Conservation (phyloP, 2,329 filamentous ascomycete genomes). For the Fusarium fracticaudum region DNA sequence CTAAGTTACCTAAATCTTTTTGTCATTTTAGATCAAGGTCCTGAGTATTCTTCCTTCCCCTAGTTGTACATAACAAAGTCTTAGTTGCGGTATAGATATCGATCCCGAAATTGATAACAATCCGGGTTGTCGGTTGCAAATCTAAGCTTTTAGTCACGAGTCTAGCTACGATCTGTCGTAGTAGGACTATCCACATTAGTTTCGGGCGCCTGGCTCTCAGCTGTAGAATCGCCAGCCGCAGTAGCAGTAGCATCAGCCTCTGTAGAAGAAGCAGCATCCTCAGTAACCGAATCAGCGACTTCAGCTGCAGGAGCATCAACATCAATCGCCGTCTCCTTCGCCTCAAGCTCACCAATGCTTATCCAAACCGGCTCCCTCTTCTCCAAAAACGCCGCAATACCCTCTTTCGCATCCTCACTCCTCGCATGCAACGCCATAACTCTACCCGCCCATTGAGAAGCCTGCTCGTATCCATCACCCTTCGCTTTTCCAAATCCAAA, state of each 20-base stretch:
- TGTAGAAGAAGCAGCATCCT: background rate
- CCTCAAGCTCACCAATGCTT: background rate
- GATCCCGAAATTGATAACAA: too few relatives aligned
- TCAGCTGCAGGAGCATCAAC: background rate
- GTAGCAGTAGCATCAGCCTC: accelerated
- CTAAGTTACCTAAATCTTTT: too few relatives aligned
- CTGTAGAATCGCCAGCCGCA: accelerated
- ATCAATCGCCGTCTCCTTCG: background rate
- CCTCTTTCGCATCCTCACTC: constrained; percentile 37
- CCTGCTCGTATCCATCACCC: constrained; percentile 33
- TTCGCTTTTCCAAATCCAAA: constrained; percentile 10
- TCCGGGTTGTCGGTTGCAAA: accelerated
- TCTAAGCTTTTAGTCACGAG: background rate
- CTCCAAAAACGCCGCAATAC: constrained; percentile 33
- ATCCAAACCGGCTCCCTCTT: constrained; percentile 30
- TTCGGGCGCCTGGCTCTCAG: accelerated
- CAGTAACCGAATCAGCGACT: accelerated
- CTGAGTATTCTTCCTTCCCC: too few relatives aligned
- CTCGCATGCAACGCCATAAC: constrained; percentile 40
- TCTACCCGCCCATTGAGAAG: constrained; percentile 34
- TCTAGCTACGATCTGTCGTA: accelerated
- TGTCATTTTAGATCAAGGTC: too few relatives aligned
- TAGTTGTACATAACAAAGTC: too few relatives aligned
- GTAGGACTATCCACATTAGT: accelerated
- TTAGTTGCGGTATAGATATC: too few relatives aligned